Evolutionary conservation across 1,284 basidiomycete genomes (phyloP), one percentile per base, ranked within the genome.

Genomic region (Ceratobasidium sp.): DNA sequence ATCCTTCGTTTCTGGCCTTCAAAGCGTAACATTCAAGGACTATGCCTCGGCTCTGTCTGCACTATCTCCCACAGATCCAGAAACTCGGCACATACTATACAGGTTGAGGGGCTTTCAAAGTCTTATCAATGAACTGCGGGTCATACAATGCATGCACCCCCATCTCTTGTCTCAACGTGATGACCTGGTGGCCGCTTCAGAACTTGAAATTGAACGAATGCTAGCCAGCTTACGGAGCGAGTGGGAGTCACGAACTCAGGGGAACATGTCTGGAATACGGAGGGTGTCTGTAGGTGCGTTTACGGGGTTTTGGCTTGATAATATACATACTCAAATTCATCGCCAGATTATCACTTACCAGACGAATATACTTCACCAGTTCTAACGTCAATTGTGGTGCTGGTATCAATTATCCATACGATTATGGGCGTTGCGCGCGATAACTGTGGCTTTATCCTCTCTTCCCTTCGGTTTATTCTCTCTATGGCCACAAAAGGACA

Each of bases 291-390:
- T 48, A 48, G 46, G 46, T 48, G n/a, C n/a, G n/a, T n/a, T n/a
- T n/a, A n/a, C n/a, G n/a, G n/a, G n/a, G n/a, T n/a, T n/a, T n/a
- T n/a, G 18, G 14, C 46, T 48, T 3, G 12, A 21, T 7, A 48
- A n/a, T 48, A 48, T n/a, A 48, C 18, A 4, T 21, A 4, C 21
- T n/a, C 4, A 48, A 48, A 4, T 48, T 21, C 18, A 48, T 48
- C 21, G 12, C 46, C 46, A 48, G 46, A 48, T 48, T 21, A 48
- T 48, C 46, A 18, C 46, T 21, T 48, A 18, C 46, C 46, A 4
- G 46, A 48, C 46, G 46, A 48, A 48, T 58, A 58, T n/a, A n/a
- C 30, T 16, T 58, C 54, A 36, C 28, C 54, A 36, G 28, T 58
- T 16, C 14, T 21, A 16, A 58, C 23, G 14, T 58, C 54, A 28